These are phyloP conservation scores for Alternaria burnsii DNA, from an alignment of 2,329 filamentous ascomycete genomes.

Conservation along the genomic window DNA sequence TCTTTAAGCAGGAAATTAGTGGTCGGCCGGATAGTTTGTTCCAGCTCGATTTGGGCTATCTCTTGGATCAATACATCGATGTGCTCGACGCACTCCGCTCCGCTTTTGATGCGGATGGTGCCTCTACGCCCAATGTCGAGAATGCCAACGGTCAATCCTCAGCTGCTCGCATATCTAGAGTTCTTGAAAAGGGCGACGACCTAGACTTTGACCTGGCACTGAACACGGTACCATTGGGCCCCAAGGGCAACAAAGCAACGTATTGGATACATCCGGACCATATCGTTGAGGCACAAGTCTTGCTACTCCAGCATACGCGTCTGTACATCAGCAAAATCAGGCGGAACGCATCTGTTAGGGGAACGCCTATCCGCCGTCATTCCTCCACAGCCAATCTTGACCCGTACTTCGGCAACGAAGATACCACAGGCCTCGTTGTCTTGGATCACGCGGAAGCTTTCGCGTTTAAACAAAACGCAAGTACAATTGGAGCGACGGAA, in stretches of 20 bases:
- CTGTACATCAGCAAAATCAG: slow-evolving; percentile 45
- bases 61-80: slow-evolving; percentile 60
- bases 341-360: slow-evolving; percentile 26
- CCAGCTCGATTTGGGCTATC: slow-evolving; percentile 67
- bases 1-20: slow-evolving; percentile 73
- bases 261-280: slow-evolving; percentile 66
- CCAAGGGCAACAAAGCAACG: slow-evolving; percentile 56
- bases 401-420: slow-evolving; percentile 40
- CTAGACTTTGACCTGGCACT: slow-evolving; percentile 61
- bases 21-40: slow-evolving; percentile 75
- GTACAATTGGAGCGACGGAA: slow-evolving; percentile 55
- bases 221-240: slow-evolving; percentile 57
- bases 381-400: slow-evolving; percentile 37
- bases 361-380: slow-evolving; percentile 37
- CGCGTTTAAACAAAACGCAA: slow-evolving; percentile 55
- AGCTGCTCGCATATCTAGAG: slow-evolving; percentile 50
- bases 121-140: slow-evolving; percentile 19
- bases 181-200: slow-evolving; percentile 52
- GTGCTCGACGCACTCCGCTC: slow-evolving; percentile 56
- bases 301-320: slow-evolving; percentile 60
- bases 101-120: slow-evolving; percentile 51
- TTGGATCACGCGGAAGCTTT: slow-evolving; percentile 59
- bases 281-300: slow-evolving; percentile 62
- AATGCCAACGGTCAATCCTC: slow-evolving; percentile 29
- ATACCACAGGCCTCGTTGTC: slow-evolving; percentile 54